A percentile compares a stretch with the other conserved stretches of the same genome.
Conservation (phyloP, 257 asterid species). For the Buddleja alternifolia region DNA sequence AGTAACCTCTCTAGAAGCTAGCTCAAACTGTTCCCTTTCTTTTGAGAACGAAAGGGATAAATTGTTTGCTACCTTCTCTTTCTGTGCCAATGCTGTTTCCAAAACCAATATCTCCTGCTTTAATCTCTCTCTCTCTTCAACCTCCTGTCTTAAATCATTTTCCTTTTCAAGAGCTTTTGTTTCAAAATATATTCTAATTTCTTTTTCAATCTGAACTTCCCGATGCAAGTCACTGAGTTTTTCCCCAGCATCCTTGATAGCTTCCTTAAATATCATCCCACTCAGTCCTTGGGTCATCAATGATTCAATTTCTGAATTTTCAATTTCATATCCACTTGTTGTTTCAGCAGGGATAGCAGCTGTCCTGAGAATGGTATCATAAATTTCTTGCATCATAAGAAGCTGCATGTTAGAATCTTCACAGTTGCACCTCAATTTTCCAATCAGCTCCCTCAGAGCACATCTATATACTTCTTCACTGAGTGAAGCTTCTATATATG, state of each 20-base stretch:
- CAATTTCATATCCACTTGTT: conserved; percentile 36
- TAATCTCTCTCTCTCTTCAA: conserved; percentile 60
- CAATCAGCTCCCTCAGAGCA: conserved; percentile 52
- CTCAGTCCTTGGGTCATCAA: conserved; percentile 45
- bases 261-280: conserved; percentile 51
- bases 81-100: conserved; percentile 43
- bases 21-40: conserved; percentile 55
- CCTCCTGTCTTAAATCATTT: conserved; percentile 48
- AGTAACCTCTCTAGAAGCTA: conserved; percentile 51
- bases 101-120: conserved; percentile 53
- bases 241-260: conserved; percentile 49
- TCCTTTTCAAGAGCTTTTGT: conserved; percentile 47
- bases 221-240: conserved; percentile 41
- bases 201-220: conserved; percentile 42
- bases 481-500: conserved; percentile 49
- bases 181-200: conserved; percentile 45
- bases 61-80: conserved; percentile 50
- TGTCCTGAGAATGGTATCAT: conserved; percentile 42
- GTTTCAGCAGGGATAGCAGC: conserved; percentile 45
- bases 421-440: conserved; percentile 30
- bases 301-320: conserved; percentile 56
- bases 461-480: conserved; percentile 58
- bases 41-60: conserved; percentile 46
- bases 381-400: conserved; percentile 40
- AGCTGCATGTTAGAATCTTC: conserved; percentile 52